Percentiles rank a stretch among this genome's conserved stretches.
phyloP scores from a whole-genome alignment of 139 green algal genomes.

The Chlamydomonas sphaeroides region DNA sequence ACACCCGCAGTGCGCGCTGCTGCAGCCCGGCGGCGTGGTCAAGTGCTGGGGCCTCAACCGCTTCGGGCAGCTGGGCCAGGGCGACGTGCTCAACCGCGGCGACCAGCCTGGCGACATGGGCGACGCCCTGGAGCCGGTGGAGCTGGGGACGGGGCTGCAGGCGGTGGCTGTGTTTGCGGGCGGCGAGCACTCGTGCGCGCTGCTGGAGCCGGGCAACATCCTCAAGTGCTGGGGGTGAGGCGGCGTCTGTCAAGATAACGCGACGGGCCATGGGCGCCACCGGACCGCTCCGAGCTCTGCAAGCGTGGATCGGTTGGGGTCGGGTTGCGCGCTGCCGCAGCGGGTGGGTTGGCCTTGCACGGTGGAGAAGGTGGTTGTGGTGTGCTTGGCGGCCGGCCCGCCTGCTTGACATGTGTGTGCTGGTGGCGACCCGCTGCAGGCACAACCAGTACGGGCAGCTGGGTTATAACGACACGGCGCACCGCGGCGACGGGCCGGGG shows the following conservation, averaged over 20 bases:
- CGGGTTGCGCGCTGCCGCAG: not conserved
- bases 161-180: not conserved
- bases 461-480: not conserved
- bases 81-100: not conserved
- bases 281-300: too few species aligned
- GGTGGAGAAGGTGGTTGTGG: too few species aligned
- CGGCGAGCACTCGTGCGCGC: not conserved
- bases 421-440: not conserved
- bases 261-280: too few species aligned
- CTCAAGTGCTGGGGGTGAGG: constrained; percentile 5
- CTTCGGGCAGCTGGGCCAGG: not conserved
- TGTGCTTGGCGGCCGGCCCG: not conserved
- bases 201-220: not conserved
- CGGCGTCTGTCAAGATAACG: too few species aligned
- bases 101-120: not conserved
- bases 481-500: too few species aligned
- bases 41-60: not conserved
- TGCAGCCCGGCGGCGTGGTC: too few species aligned
- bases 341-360: too few species aligned
- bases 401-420: not conserved
- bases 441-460: not conserved
- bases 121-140: not conserved
- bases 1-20: too few species aligned
- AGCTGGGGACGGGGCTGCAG: not conserved
- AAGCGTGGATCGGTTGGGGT: not conserved